Conservation (phyloP, 495 filamentous ascomycete genomes). For the Penicillium mononematosum region DNA sequence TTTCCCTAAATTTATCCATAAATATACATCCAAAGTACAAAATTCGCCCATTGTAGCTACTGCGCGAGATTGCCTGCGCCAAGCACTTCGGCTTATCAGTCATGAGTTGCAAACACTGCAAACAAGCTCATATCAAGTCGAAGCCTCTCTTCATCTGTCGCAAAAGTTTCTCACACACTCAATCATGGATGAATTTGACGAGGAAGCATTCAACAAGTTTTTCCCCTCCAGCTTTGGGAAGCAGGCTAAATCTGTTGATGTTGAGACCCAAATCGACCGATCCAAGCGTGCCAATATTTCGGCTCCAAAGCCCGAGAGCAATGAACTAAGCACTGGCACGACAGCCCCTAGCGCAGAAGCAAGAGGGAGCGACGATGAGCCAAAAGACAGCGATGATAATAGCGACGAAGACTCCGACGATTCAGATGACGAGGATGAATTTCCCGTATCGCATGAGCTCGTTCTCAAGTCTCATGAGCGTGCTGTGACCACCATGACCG, state of each 20-base stretch:
- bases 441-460: slow-evolving; percentile 90
- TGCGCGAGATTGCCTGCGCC: not conserved
- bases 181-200: slow-evolving; percentile 64
- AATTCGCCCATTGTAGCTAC: not conserved
- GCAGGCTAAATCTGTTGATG: slow-evolving; percentile 67
- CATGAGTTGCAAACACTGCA: slow-evolving; percentile 39
- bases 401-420: slow-evolving; percentile 52
- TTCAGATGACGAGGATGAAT: slow-evolving; percentile 74
- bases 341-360: slow-evolving; percentile 17
- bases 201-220: slow-evolving; percentile 80
- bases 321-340: slow-evolving; percentile 20
- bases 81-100: not conserved
- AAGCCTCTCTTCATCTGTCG: slow-evolving; percentile 13
- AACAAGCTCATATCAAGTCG: slow-evolving; percentile 34
- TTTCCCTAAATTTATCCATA: not conserved
- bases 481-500: slow-evolving; percentile 75
- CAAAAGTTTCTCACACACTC: slow-evolving; percentile 13
- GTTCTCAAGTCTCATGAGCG: slow-evolving; percentile 88
- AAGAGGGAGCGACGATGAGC: slow-evolving; percentile 27
- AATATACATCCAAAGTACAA: not conserved
- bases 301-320: slow-evolving; percentile 27
- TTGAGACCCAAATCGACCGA: slow-evolving; percentile 75
- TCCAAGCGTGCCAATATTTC: slow-evolving; percentile 59
- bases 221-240: slow-evolving; percentile 87
- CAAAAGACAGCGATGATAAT: slow-evolving; percentile 40